Conservation (phyloP, 441 rosid genomes). For the Rhodomyrtus psidioides region DNA sequence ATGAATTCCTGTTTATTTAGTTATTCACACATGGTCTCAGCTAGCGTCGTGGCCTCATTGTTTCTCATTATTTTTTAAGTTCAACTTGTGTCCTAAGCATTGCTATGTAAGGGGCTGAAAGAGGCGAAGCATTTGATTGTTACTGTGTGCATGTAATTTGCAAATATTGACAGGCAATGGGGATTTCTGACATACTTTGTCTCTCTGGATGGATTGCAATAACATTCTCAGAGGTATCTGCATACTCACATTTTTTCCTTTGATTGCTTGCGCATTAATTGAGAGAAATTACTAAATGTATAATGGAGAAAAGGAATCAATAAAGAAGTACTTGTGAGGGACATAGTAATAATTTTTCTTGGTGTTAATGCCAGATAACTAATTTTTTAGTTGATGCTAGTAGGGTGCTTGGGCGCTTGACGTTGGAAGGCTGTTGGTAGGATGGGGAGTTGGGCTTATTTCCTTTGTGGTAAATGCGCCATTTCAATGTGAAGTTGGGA, state of each 20-base stretch:
- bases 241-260: not conserved
- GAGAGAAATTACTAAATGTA: not conserved
- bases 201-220: constrained; percentile 29
- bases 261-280: not conserved
- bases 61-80: not conserved
- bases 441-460: constrained; percentile 19
- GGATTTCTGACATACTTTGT: constrained; percentile 18
- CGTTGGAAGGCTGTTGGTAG: constrained; percentile 22
- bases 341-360: not conserved
- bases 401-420: constrained; percentile 21
- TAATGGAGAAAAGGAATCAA: not conserved
- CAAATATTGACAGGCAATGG: constrained; percentile 21
- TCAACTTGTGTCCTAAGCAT: not conserved
- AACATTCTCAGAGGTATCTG: constrained; percentile 19
- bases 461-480: constrained; percentile 7
- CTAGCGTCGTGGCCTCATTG: not conserved
- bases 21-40: not conserved
- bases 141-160: not conserved
- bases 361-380: not conserved
- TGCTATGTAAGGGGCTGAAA: not conserved
- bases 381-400: not conserved
- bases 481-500: not conserved
- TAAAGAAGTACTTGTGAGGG: not conserved
- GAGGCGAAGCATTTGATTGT: not conserved
- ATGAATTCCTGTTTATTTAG: not conserved